A percentile compares a stretch with the other conserved stretches of the same genome.
These are phyloP conservation scores for Pyrenopolyporus hunteri DNA, from an alignment of 495 filamentous ascomycete species.

Conservation along the genomic window DNA sequence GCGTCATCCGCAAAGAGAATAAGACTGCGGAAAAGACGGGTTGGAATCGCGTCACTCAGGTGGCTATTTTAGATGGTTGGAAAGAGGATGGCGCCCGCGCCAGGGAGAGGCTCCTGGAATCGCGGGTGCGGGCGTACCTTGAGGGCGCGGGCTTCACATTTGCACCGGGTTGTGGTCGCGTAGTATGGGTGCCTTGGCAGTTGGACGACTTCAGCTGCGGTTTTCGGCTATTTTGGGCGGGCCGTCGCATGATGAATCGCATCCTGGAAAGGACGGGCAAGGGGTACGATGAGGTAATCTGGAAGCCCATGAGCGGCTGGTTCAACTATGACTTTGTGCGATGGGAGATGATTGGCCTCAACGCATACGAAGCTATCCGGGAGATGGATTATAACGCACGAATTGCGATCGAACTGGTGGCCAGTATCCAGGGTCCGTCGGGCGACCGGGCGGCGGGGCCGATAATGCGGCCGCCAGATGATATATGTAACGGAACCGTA, in stretches of 20 bases:
- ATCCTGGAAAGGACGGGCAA: not conserved
- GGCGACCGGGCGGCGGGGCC: not conserved
- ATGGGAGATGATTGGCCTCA: conserved; percentile 40
- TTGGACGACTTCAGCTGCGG: conserved; percentile 21
- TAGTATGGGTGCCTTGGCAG: conserved; percentile 21
- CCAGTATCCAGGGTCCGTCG: not conserved
- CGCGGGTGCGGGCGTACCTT: conserved; percentile 2
- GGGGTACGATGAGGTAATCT: conserved; percentile 11
- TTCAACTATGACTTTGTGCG: conserved; percentile 33
- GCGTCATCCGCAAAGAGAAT: conserved; percentile 24
- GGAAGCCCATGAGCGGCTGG: conserved; percentile 16
- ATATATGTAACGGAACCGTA: no score
- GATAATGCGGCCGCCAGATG: not conserved
- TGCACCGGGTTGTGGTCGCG: not conserved
- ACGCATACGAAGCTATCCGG: conserved; percentile 13
- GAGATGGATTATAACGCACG: conserved; percentile 34
- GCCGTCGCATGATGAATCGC: conserved; percentile 32
- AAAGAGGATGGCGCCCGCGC: not conserved
- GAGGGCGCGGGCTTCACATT: not conserved
- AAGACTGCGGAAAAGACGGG: not conserved
- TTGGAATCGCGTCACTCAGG: conserved; percentile 17
- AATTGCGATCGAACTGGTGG: conserved; percentile 32
- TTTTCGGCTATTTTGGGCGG: conserved; percentile 31
- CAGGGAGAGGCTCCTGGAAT: not conserved
- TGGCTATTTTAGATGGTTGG: conserved; percentile 22